Evolutionary conservation across 2,329 filamentous ascomycete genomes (phyloP).

Genomic region (Fusarium praegraminearum): DNA sequence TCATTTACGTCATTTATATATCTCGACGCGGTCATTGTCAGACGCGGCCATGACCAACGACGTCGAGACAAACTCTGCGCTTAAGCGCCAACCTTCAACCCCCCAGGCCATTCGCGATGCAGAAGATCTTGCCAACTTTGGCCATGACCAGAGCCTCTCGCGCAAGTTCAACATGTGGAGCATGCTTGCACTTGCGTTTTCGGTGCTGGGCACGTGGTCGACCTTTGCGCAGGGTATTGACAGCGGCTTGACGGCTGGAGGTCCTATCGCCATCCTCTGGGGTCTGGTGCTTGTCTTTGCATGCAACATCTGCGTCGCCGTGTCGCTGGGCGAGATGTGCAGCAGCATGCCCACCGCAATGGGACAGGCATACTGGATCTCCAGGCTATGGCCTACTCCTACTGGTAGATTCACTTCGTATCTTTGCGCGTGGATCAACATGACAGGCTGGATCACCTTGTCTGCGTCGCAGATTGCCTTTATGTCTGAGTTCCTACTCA

Average conservation of each 20-base stretch:
- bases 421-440: conserved; percentile 71
- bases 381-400: conserved; percentile 52
- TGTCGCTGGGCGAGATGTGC: conserved; percentile 67
- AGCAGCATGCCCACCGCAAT: conserved; percentile 71
- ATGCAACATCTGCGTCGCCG: conserved; percentile 66
- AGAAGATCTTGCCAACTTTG: conserved; percentile 56
- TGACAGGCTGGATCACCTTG: conserved; percentile 69
- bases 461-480: conserved; percentile 68
- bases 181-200: conserved; percentile 69
- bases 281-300: conserved; percentile 64
- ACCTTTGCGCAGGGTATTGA: conserved; percentile 64
- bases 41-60: conserved; percentile 45
- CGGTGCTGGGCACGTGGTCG: conserved; percentile 68
- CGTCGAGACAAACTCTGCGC: conserved; percentile 43
- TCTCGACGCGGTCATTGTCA: conserved; percentile 41
- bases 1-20: conserved; percentile 16
- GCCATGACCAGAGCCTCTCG: conserved; percentile 55
- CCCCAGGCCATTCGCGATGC: conserved; percentile 53
- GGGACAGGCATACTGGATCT: conserved; percentile 69
- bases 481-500: conserved; percentile 68
- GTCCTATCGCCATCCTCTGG: conserved; percentile 67
- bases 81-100: conserved; percentile 38
- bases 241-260: conserved; percentile 66
- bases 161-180: conserved; percentile 66
- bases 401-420: conserved; percentile 65